Evolutionary conservation across 306 rosid species (phyloP), one percentile per base, ranked within the genome.

Genomic region (Parietaria judaica): DNA sequence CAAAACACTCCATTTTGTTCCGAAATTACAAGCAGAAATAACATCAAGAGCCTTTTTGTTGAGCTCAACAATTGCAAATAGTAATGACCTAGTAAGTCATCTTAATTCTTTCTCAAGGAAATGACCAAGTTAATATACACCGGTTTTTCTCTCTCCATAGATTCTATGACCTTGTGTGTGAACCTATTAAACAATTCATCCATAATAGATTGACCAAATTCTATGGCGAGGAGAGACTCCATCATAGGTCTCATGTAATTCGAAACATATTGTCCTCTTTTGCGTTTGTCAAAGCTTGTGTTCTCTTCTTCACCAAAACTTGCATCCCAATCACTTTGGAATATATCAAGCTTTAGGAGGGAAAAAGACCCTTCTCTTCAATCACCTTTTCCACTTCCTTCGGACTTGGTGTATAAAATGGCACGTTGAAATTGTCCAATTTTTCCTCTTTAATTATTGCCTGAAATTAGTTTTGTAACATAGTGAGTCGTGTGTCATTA

Each of bases 181-280:
- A 63, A 77, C 66, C 74, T 76, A 4, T 48, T 8, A 56, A 76
- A 84, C 12, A 84, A 47, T 5, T 76, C 74, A 36, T 84, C 80
- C 39, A 76, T 58, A 16, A 73, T 35, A 17, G 14, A 43, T 56
- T 71, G 59, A 2, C 81, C 83, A 56, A 84, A 81, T 11, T 70
- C 74, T 2, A 8, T 17, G 3, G 45, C 41, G 1, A 81, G 66
- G 38, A 77, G 56, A 6, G 92, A 70, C 58, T 85, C 92, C 5
- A 13, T 36, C 51, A 62, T 55, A 0, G 83, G 80, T 49, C 81
- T 74, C 1, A 53, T 49, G 44, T 14, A 71, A 16, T 68, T 67
- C 6, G 85, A 72, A 6, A 76, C 31, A 11, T 63, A 54, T 23
- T 39, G 54, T 6, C 6, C 79, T 34, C 67, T 66, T 5, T 34